A percentile compares a stretch with the other conserved stretches of the same genome.
These are phyloP conservation scores for Metschnikowia henanensis DNA, from an alignment of 805 yeast species.

Conservation along the genomic window DNA sequence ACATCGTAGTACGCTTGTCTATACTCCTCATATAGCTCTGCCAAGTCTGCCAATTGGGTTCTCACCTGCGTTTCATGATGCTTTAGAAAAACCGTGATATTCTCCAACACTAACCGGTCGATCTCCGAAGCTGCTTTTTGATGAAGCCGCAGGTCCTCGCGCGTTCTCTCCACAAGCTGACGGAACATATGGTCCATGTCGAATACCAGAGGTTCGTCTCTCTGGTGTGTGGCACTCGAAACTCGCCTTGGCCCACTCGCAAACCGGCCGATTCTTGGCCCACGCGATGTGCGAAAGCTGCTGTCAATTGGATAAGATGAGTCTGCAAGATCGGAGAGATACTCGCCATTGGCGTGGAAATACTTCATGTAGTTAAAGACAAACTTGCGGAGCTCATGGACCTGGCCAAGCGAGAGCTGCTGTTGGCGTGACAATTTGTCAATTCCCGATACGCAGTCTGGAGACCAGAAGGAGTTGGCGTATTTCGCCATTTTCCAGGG, in stretches of 20 bases:
- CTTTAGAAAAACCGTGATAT: conserved; percentile 36
- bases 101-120: conserved; percentile 34
- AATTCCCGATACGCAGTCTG: conserved; percentile 41
- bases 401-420: conserved; percentile 33
- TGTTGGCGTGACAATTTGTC: conserved; percentile 31
- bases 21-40: conserved; percentile 27
- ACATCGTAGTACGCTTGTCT: conserved; percentile 22
- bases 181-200: conserved; percentile 16
- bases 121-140: conserved; percentile 31
- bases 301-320: conserved; percentile 25
- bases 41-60: conserved; percentile 22
- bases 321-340: conserved; percentile 27
- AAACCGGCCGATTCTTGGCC: conserved; percentile 4
- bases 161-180: conserved; percentile 13
- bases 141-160: conserved; percentile 17
- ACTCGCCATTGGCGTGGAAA: conserved; percentile 36
- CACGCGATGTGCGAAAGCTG: conserved; percentile 21
- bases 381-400: conserved; percentile 40
- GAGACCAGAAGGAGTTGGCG: conserved; percentile 42
- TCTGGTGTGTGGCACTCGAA: background rate
- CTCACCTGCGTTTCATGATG: conserved; percentile 35
- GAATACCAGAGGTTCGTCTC: background rate
- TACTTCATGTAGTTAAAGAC: conserved; percentile 38
- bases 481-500: conserved; percentile 19
- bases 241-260: conserved; percentile 7